A percentile compares a stretch with the other conserved stretches of the same genome.
phyloP scores from a whole-genome alignment of 352 stramenopile species.

The Phytophthora sp. region DNA sequence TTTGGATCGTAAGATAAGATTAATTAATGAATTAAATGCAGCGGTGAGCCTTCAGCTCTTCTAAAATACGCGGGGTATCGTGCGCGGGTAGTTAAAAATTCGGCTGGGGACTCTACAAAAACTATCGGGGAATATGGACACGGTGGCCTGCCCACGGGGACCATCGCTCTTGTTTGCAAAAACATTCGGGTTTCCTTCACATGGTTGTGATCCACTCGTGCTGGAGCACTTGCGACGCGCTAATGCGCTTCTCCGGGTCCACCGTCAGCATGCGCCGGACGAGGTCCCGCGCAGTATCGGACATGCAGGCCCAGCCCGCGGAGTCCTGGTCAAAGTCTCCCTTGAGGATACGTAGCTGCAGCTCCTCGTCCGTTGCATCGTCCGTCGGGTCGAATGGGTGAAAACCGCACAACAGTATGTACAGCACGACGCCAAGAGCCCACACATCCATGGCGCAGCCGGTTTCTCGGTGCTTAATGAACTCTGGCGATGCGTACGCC shows the following conservation, averaged over 20 bases:
- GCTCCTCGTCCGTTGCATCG: slow-evolving; percentile 47
- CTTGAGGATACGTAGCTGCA: slow-evolving; percentile 46
- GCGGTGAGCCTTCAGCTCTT: slow-evolving; percentile 33
- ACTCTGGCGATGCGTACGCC: slow-evolving; percentile 53
- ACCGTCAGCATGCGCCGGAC: slow-evolving; percentile 52
- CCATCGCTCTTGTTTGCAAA: slow-evolving; percentile 1
- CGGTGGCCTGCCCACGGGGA: background rate
- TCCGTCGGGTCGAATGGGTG: slow-evolving; percentile 70
- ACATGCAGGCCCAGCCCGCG: slow-evolving; percentile 48
- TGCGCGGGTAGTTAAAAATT: slow-evolving; percentile 6
- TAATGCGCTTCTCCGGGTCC: slow-evolving; percentile 49
- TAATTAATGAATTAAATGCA: slow-evolving; percentile 27
- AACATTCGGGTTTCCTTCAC: slow-evolving; percentile 11
- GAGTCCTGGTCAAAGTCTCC: slow-evolving; percentile 47
- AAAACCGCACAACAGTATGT: slow-evolving; percentile 53
- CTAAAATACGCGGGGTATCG: slow-evolving; percentile 15
- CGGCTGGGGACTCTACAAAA: slow-evolving; percentile 19
- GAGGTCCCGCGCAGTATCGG: slow-evolving; percentile 45
- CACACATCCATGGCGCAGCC: slow-evolving; percentile 60
- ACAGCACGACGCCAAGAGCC: slow-evolving; percentile 64
- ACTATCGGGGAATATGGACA: slow-evolving; percentile 1
- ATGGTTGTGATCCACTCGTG: slow-evolving; percentile 50
- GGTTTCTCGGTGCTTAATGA: slow-evolving; percentile 34
- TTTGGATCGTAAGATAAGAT: slow-evolving; percentile 10
- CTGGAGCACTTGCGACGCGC: slow-evolving; percentile 51